These are phyloP conservation scores for Verruconis gallopava DNA, from an alignment of 2,329 filamentous ascomycete species.

Conservation along the genomic window DNA sequence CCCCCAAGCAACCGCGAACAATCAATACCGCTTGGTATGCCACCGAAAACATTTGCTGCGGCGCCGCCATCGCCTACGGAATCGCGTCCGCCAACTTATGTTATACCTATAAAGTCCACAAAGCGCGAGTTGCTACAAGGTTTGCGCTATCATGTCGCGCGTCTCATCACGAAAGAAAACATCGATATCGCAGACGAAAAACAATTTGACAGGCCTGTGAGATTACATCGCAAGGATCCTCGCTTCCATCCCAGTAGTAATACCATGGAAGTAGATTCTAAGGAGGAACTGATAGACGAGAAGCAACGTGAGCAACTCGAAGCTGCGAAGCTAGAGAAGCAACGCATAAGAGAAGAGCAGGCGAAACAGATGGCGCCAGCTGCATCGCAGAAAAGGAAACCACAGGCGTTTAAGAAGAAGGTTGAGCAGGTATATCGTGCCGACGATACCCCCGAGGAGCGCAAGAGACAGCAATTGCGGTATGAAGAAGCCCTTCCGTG, in stretches of 20 bases:
- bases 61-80: slow-evolving; percentile 6
- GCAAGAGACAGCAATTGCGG: slow-evolving; percentile 49
- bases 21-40: slow-evolving; percentile 3
- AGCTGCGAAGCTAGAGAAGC: slow-evolving; percentile 57
- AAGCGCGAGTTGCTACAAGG: slow-evolving; percentile 69
- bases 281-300: slow-evolving; percentile 57
- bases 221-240: slow-evolving; percentile 79
- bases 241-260: slow-evolving; percentile 42
- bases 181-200: slow-evolving; percentile 60
- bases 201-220: slow-evolving; percentile 78
- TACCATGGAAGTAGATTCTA: slow-evolving; percentile 40
- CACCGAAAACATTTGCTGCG: slow-evolving; percentile 8
- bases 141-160: slow-evolving; percentile 76
- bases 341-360: slow-evolving; percentile 75
- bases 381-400: slow-evolving; percentile 53
- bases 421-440: slow-evolving; percentile 74
- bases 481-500: slow-evolving; percentile 95
- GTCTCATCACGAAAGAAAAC: slow-evolving; percentile 53
- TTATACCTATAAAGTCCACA: slow-evolving; percentile 63
- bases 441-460: slow-evolving; percentile 62
- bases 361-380: slow-evolving; percentile 88
- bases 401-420: slow-evolving; percentile 68
- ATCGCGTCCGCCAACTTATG: background rate
- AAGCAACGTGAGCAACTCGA: slow-evolving; percentile 47
- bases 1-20: slow-evolving; percentile 9